Conservation (phyloP, 257 asterid species). For the Scutellaria baicalensis region DNA sequence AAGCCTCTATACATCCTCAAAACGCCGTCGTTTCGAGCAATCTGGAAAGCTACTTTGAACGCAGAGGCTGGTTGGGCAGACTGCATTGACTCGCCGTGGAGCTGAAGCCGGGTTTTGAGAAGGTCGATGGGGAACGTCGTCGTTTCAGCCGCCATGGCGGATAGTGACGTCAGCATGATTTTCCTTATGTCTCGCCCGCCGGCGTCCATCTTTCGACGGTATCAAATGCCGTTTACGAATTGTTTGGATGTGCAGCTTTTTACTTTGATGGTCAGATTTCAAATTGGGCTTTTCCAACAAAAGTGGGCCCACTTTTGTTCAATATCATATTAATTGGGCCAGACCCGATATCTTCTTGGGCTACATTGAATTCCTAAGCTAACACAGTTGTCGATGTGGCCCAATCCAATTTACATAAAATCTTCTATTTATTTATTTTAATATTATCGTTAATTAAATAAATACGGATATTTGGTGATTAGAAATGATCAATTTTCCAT, state of each 20-base stretch:
- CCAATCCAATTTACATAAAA: not conserved
- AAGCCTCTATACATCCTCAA: constrained; percentile 64
- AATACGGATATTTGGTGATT: no score
- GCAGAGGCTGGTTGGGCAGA: constrained; percentile 35
- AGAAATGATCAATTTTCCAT: no score
- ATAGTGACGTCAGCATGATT: constrained; percentile 53
- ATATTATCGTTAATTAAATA: no score
- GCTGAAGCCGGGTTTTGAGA: constrained; percentile 80
- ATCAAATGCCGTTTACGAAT: not conserved
- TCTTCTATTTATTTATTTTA: no score
- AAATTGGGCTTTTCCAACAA: not conserved
- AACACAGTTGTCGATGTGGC: not conserved
- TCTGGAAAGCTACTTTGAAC: constrained; percentile 33
- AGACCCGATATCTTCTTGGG: not conserved
- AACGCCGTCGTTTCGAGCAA: constrained; percentile 51
- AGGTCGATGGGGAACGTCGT: constrained; percentile 83
- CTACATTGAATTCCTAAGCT: not conserved
- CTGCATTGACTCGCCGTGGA: constrained; percentile 52
- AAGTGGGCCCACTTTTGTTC: not conserved
- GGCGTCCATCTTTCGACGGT: constrained; percentile 17
- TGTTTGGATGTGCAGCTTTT: not conserved
- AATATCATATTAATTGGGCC: not conserved
- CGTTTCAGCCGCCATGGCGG: constrained; percentile 76
- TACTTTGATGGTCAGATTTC: not conserved
- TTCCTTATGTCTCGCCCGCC: constrained; percentile 31